Conservation (phyloP, 1,284 basidiomycete species). For the Pseudozyma hubeiensis region DNA sequence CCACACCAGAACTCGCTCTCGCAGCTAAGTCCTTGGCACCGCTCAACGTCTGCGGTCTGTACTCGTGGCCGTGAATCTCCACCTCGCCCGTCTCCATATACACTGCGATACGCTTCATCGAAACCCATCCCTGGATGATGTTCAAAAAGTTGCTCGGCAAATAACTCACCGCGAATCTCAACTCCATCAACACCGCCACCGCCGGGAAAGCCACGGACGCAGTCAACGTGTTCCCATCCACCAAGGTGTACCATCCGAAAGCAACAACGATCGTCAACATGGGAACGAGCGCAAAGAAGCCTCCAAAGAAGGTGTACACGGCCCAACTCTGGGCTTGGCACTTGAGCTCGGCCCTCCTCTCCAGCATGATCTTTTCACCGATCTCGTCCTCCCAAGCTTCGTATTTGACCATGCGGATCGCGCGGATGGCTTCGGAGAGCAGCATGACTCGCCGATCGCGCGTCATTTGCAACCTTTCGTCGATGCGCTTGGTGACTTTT, state of each 20-base stretch:
- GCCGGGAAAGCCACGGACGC: slow-evolving; percentile 46
- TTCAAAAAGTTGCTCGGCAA: slow-evolving; percentile 35
- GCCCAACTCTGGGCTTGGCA: slow-evolving; percentile 35
- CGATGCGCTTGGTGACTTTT: slow-evolving; percentile 24
- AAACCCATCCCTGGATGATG: slow-evolving; percentile 76
- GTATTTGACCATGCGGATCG: slow-evolving; percentile 56
- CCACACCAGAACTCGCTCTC: neutral
- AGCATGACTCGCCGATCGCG: slow-evolving; percentile 42
- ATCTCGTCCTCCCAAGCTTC: slow-evolving; percentile 51
- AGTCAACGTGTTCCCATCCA: slow-evolving; percentile 36
- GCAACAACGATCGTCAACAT: slow-evolving; percentile 43
- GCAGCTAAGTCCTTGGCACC: slow-evolving; percentile 7
- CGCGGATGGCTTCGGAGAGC: slow-evolving; percentile 46
- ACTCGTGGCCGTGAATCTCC: slow-evolving; percentile 73
- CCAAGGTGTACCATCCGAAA: slow-evolving; percentile 42
- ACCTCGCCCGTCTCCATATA: slow-evolving; percentile 79
- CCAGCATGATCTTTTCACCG: slow-evolving; percentile 25
- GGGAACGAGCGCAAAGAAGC: slow-evolving; percentile 37
- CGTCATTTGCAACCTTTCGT: slow-evolving; percentile 37
- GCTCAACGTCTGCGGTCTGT: slow-evolving; percentile 10
- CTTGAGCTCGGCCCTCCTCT: slow-evolving; percentile 27
- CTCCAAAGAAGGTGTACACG: slow-evolving; percentile 30
- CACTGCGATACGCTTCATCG: slow-evolving; percentile 81
- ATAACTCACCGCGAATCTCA: slow-evolving; percentile 38
- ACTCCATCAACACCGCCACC: slow-evolving; percentile 38